Base-by-base conservation (phyloP, 1,284 basidiomycete species). In the Stereum hirsutum region DNA sequence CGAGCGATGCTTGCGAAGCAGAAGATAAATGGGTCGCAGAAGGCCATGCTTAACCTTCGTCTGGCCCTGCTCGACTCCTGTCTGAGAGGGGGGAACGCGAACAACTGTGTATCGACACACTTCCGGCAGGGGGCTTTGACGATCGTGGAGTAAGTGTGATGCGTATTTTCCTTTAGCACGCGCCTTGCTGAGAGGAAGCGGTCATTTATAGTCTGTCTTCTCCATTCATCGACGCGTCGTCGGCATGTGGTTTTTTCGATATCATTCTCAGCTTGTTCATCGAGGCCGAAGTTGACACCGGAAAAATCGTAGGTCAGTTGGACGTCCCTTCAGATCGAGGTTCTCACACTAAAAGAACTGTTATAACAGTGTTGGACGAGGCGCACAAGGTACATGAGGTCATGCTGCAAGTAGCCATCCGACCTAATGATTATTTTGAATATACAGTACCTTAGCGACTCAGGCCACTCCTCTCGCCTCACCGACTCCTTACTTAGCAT, bases 361-460 rank as follows among this genome's bases (percentile, higher is more conserved):
- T 10, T n/a, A 30, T 85, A 0, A 64, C 86, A 2, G 68, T 87
- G 0, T 75, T 87, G 0, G 83, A 86, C 40, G 84, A 86, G 48
- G 82, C 82, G 0, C 82, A 86, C 51, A 86, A 86, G 56, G 83
- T 79, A n/a, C n/a, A n/a, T n/a, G n/a, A 43, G n/a, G 28, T 30
- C 28, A 30, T 30, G 10, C 28, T n/a, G 39, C 8, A 14, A 11
- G n/a, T 12, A 23, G n/a, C 38, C 31, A 11, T n/a, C 2, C 36
- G 34, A 3, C 2, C n/a, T 20, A 17, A 47, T 1, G 20, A 33
- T 34, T 6, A 41, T n/a, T 17, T 14, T 11, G 28, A 26, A 44
- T 14, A 15, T 25, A 39, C 34, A 85, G 81, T 86, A 86, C 50
- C 64, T 86, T 0, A 72, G 75, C 52, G 61, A 3, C 63, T 63